Base-by-base conservation (phyloP, 805 yeast genomes). In the Saccharomycopsis schoenii region DNA sequence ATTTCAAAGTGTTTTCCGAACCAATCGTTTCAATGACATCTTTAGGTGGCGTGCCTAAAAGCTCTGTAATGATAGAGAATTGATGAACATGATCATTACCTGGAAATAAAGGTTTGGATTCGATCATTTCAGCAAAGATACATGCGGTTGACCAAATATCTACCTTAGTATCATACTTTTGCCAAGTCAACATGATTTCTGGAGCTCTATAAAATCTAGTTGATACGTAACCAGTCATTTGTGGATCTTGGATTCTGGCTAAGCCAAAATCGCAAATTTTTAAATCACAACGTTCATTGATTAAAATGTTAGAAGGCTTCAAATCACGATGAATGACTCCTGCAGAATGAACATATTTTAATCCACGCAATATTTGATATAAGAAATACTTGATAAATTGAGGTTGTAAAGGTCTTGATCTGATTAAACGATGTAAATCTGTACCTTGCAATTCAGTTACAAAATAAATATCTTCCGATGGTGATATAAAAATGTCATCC, bases 101-200 rank as follows among this genome's bases (percentile, higher is more conserved):
- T 0, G 99, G 99, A 80, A 93, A 93, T 55, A 93, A 78, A 1
- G 99, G 98, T 73, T 89, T 90, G 10, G 97, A 97, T 72, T 92
- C 97, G 66, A 93, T 88, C 97, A 93, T 93, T 72, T 93, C 99
- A 9, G 97, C 94, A 69, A 93, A 88, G 61, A 93, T 92, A 76
- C 99, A 93, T 24, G 97, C 99, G 11, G 96, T 96, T 24, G 96
- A 87, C 99, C 99, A 93, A 68, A 93, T 89, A 73, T 93, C 99
- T 43, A 93, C 98, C 74, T 92, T 97, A 9, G 89, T 86, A 70
- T 92, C 97, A 74, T 93, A 93, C 71, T 93, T 90, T 73, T 93
- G 99, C 98, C 98, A 93, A 34, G 97, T 91, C 66, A 93, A 81
- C 99, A 93, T 93, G 73, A 93, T 93, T 72, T 93, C 99, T 1